phyloP scores from a whole-genome alignment of 768 basidiomycete species.

The Lentinula raphanica region DNA sequence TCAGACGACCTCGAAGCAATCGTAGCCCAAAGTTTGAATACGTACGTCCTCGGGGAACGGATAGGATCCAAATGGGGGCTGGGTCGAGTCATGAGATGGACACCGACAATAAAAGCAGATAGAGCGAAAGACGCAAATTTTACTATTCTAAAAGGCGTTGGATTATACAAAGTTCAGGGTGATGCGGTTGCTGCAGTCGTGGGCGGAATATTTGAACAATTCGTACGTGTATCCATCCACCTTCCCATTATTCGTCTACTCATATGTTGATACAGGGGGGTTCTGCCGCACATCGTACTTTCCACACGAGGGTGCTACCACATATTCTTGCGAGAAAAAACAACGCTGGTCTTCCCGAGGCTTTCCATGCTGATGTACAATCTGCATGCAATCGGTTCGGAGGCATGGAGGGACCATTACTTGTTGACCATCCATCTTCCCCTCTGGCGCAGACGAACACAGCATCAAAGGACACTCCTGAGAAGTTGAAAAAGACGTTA shows the following conservation, averaged over 20 bases:
- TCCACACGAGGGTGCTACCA: constrained; percentile 46
- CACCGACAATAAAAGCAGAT: constrained; percentile 45
- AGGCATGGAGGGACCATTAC: constrained; percentile 29
- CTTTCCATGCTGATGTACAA: constrained; percentile 44
- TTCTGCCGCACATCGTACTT: constrained; percentile 41
- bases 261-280: constrained; percentile 33
- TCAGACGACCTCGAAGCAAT: constrained; percentile 57
- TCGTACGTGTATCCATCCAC: constrained; percentile 42
- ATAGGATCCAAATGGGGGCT: constrained; percentile 74
- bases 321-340: constrained; percentile 27
- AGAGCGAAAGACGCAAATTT: constrained; percentile 25
- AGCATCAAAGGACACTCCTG: background rate
- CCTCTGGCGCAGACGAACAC: background rate
- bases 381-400: constrained; percentile 45
- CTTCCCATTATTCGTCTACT: background rate
- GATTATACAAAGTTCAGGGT: constrained; percentile 74
- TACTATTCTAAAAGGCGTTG: constrained; percentile 46
- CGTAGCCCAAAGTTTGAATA: constrained; percentile 53
- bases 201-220: constrained; percentile 76
- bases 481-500: background rate
- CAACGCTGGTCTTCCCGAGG: constrained; percentile 36
- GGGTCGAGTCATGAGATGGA: constrained; percentile 71
- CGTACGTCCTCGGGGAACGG: constrained; percentile 67
- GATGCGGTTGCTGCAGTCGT: constrained; percentile 71
- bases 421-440: background rate